A percentile compares a stretch with the other conserved stretches of the same genome.
phyloP scores from a whole-genome alignment of 495 filamentous ascomycete species.

The Trichodelitschia bisporula region DNA sequence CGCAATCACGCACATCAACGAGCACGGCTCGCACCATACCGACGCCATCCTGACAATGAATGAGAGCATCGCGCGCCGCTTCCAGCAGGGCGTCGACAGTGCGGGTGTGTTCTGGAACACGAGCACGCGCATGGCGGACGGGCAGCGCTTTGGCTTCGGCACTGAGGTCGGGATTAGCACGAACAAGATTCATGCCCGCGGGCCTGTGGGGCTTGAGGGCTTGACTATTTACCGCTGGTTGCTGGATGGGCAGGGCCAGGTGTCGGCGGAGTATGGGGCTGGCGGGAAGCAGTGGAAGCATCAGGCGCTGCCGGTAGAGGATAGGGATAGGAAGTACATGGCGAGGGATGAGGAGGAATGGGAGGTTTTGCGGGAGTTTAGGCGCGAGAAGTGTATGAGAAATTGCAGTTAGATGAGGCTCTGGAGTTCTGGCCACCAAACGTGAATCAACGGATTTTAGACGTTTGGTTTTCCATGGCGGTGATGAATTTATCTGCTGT shows the following conservation, averaged over 20 bases:
- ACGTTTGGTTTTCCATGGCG: too few relatives aligned
- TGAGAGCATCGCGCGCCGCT: slow-evolving; percentile 37
- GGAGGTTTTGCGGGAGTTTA: slow-evolving; percentile 8
- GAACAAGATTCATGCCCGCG: slow-evolving; percentile 90
- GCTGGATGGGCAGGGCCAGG: slow-evolving; percentile 57
- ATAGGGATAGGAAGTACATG: slow-evolving; percentile 3
- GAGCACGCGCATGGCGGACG: slow-evolving; percentile 81
- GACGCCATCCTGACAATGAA: slow-evolving; percentile 67
- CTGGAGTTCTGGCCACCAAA: too few relatives aligned
- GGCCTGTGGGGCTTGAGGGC: slow-evolving; percentile 82
- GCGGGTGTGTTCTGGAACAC: slow-evolving; percentile 95
- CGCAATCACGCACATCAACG: slow-evolving; percentile 75
- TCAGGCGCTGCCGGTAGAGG: slow-evolving; percentile 22
- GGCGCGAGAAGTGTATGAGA: too few relatives aligned
- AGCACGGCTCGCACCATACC: slow-evolving; percentile 81
- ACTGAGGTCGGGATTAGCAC: slow-evolving; percentile 97
- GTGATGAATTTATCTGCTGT: too few relatives aligned
- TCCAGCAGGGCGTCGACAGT: slow-evolving; percentile 68
- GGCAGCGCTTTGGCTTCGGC: slow-evolving; percentile 90
- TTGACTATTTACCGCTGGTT: slow-evolving; percentile 94
- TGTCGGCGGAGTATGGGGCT: slow-evolving; percentile 46
- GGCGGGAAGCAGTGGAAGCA: slow-evolving; percentile 49
- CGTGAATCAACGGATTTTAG: too few relatives aligned
- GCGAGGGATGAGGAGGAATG: slow-evolving; percentile 9
- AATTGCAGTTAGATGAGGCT: too few relatives aligned